Conservation (phyloP, 2,329 filamentous ascomycete species). For the Plectosphaerella plurivora region DNA sequence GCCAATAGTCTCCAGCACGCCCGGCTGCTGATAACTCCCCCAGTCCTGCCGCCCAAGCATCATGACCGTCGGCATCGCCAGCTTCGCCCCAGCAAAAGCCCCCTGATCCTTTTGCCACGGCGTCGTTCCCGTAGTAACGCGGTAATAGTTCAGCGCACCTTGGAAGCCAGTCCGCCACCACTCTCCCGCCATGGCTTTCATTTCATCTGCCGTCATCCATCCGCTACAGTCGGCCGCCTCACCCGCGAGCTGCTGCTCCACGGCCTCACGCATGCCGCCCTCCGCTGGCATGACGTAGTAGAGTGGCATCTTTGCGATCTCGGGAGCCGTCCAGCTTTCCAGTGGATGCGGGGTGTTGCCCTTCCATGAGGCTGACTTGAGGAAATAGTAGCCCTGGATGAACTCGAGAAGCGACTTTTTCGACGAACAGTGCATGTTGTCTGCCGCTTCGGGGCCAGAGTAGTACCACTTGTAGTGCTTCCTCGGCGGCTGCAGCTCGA, state of each 20-base stretch:
- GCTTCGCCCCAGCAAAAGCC: constrained; percentile 54
- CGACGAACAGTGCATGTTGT: not conserved
- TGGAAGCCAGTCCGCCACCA: constrained; percentile 61
- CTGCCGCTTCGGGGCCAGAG: constrained; percentile 43
- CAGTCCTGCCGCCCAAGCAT: constrained; percentile 61
- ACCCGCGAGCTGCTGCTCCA: constrained; percentile 22
- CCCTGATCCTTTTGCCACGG: constrained; percentile 44
- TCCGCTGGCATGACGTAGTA: constrained; percentile 64
- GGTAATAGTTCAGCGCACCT: constrained; percentile 64
- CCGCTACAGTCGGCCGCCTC: constrained; percentile 27
- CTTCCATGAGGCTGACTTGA: constrained; percentile 61
- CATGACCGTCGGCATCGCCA: constrained; percentile 57
- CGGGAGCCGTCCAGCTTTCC: constrained; percentile 48
- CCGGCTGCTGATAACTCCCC: constrained; percentile 65
- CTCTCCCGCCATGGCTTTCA: constrained; percentile 56
- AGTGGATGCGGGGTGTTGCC: constrained; percentile 51
- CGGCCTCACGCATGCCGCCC: constrained; percentile 53
- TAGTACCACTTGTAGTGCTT: constrained; percentile 72
- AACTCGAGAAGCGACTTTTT: constrained; percentile 50
- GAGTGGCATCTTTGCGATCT: constrained; percentile 56
- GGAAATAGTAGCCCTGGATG: constrained; percentile 62
- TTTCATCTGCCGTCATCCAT: constrained; percentile 56
- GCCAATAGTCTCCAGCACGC: constrained; percentile 49
- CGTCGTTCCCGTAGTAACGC: constrained; percentile 46
- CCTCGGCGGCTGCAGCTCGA: constrained; percentile 46